Evolutionary conservation across 139 green algal species (phyloP).

Genomic region (Micractinium conductrix): DNA sequence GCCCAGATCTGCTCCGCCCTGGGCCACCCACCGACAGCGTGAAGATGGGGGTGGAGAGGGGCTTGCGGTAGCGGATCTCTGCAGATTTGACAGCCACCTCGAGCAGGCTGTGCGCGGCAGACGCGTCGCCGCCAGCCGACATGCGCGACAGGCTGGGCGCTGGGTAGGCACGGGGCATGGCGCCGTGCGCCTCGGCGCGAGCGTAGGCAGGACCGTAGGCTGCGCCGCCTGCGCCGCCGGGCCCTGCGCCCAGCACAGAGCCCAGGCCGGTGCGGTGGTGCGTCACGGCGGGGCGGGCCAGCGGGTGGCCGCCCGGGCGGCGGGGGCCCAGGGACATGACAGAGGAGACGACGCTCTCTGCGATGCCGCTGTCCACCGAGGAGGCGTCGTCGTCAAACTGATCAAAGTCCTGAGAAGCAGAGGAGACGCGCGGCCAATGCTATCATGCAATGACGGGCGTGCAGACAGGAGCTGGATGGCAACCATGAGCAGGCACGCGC

Average conservation of each 20-base stretch:
- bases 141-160: not conserved
- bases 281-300: constrained; percentile 3
- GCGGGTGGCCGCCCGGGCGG: not conserved
- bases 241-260: constrained; percentile 6
- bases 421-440: not conserved
- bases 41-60: constrained; percentile 58
- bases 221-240: not conserved
- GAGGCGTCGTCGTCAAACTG: constrained; percentile 20
- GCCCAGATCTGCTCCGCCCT: too few species aligned
- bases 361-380: constrained; percentile 24
- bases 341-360: constrained; percentile 11
- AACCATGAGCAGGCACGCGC: too few species aligned
- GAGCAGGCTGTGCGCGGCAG: constrained; percentile 15
- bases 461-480: too few species aligned
- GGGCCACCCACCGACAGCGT: constrained; percentile 41
- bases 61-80: constrained; percentile 43
- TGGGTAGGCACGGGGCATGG: not conserved
- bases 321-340: not conserved
- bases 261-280: constrained; percentile 2
- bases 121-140: not conserved
- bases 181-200: too few species aligned
- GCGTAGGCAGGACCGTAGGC: not conserved
- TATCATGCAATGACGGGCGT: too few species aligned
- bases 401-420: not conserved
- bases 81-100: constrained; percentile 26